Percentiles rank a stretch among this genome's conserved stretches.
Conservation (phyloP, 1,284 basidiomycete species). For the Cutaneotrichosporon spelunceum region DNA sequence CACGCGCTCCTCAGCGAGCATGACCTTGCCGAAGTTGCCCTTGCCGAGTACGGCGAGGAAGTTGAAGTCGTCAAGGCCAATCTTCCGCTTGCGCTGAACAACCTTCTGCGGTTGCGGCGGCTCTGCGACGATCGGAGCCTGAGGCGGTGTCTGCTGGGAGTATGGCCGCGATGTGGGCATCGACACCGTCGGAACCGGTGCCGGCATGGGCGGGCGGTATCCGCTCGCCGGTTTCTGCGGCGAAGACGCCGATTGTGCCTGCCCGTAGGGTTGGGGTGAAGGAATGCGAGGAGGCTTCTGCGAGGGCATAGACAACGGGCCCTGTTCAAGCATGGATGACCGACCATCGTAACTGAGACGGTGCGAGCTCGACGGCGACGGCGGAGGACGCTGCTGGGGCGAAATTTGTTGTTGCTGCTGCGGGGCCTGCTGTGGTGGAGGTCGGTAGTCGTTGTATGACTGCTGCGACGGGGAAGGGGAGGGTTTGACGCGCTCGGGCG, state of each 20-base stretch:
- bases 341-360: constrained; percentile 18
- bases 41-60: constrained; percentile 98
- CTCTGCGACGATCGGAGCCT: constrained; percentile 5
- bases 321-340: constrained; percentile 4
- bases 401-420: constrained; percentile 20
- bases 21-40: constrained; percentile 99
- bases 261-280: constrained; percentile 8
- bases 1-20: constrained; percentile 98
- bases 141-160: constrained; percentile 11
- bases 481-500: constrained; percentile 5
- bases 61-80: constrained; percentile 98
- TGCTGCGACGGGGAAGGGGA: constrained; percentile 44
- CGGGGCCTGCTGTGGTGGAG: constrained; percentile 18
- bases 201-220: constrained; percentile 16
- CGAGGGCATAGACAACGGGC: constrained; percentile 9
- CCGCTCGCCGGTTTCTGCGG: constrained; percentile 22
- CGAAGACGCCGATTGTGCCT: constrained; percentile 6
- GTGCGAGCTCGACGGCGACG: constrained; percentile 37
- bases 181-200: background rate
- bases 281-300: constrained; percentile 49
- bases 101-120: constrained; percentile 14
- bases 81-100: constrained; percentile 64
- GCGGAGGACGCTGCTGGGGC: constrained; percentile 18
- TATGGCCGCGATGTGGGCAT: constrained; percentile 15
- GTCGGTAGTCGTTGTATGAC: constrained; percentile 20